A percentile compares a stretch with the other conserved stretches of the same genome.
phyloP scores from a whole-genome alignment of 2,329 filamentous ascomycete species.

The Endoconidiophora polonica region DNA sequence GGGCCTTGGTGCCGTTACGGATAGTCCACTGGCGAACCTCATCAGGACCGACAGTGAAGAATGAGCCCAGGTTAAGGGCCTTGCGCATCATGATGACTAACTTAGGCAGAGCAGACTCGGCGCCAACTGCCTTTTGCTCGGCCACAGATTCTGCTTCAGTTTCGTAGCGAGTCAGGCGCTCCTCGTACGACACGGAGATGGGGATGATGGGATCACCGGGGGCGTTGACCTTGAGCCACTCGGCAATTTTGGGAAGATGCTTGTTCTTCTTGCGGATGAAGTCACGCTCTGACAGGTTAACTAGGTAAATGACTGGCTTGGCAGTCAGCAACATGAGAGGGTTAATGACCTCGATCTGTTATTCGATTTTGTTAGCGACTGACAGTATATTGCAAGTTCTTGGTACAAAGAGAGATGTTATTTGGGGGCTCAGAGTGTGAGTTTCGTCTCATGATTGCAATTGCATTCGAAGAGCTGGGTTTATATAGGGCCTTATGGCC shows the following conservation, averaged over 20 bases:
- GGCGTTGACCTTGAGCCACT: slow-evolving; percentile 89
- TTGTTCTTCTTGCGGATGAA: slow-evolving; percentile 99
- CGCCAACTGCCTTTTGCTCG: slow-evolving; percentile 77
- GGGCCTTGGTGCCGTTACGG: slow-evolving; percentile 89
- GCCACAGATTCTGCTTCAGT: slow-evolving; percentile 60
- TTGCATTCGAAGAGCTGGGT: slow-evolving; percentile 99
- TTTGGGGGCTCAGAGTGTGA: slow-evolving; percentile 20
- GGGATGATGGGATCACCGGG: slow-evolving; percentile 80
- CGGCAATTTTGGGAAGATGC: slow-evolving; percentile 79
- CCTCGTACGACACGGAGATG: slow-evolving; percentile 83
- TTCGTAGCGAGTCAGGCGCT: slow-evolving; percentile 69
- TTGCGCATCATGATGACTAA: slow-evolving; percentile 86
- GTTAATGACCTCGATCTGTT: slow-evolving; percentile 94
- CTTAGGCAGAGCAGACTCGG: slow-evolving; percentile 83
- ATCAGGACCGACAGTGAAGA: slow-evolving; percentile 92
- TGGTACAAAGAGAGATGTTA: slow-evolving; percentile 12
- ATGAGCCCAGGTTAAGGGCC: slow-evolving; percentile 73
- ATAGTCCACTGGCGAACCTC: slow-evolving; percentile 99
- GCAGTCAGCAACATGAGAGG: slow-evolving; percentile 86
- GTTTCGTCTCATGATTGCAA: slow-evolving; percentile 21
- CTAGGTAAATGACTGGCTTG: slow-evolving; percentile 91
- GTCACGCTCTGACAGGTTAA: slow-evolving; percentile 94
- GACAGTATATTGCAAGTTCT: not conserved
- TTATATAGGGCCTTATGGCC: slow-evolving; percentile 37
- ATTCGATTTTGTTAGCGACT: slow-evolving; percentile 25